These are phyloP conservation scores for Danielia oregonensis DNA, from an alignment of 805 yeast genomes.

Conservation along the genomic window DNA sequence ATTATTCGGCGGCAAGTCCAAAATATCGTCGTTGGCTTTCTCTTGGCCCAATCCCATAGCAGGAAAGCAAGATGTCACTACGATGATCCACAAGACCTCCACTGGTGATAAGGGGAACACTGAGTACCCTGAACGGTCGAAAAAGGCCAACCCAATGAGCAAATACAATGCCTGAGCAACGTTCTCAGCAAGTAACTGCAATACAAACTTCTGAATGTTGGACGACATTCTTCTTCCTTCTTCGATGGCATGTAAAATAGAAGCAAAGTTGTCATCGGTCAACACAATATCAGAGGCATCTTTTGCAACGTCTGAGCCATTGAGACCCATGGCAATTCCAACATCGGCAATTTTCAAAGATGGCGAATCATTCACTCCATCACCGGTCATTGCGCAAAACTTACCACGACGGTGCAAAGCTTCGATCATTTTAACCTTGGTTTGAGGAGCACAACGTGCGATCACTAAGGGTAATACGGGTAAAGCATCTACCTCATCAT, in stretches of 20 bases:
- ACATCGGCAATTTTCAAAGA: conserved; percentile 73
- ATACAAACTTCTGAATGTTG: conserved; percentile 73
- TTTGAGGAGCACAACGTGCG: conserved; percentile 40
- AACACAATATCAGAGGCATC: conserved; percentile 77
- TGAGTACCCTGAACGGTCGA: conserved; percentile 29
- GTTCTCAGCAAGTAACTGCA: conserved; percentile 69
- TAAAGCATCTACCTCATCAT: conserved; percentile 30
- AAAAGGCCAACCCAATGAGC: conserved; percentile 40
- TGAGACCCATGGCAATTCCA: conserved; percentile 78
- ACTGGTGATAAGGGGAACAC: conserved; percentile 53
- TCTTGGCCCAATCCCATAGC: conserved; percentile 81
- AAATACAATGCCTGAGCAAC: conserved; percentile 67
- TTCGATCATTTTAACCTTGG: conserved; percentile 40
- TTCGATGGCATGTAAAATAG: conserved; percentile 72
- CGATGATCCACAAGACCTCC: conserved; percentile 76
- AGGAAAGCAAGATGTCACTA: conserved; percentile 76
- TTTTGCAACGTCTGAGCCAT: conserved; percentile 83
- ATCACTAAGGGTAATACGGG: conserved; percentile 39
- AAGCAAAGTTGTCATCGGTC: conserved; percentile 70
- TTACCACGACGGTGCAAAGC: conserved; percentile 36
- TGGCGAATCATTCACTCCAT: conserved; percentile 82
- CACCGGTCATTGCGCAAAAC: conserved; percentile 45
- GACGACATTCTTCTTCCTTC: conserved; percentile 80
- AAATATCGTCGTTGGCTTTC: conserved; percentile 57
- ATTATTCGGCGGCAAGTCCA: conserved; percentile 62